Evolutionary conservation across 257 asterid species (phyloP).

Genomic region (Solanum clarkiae): DNA sequence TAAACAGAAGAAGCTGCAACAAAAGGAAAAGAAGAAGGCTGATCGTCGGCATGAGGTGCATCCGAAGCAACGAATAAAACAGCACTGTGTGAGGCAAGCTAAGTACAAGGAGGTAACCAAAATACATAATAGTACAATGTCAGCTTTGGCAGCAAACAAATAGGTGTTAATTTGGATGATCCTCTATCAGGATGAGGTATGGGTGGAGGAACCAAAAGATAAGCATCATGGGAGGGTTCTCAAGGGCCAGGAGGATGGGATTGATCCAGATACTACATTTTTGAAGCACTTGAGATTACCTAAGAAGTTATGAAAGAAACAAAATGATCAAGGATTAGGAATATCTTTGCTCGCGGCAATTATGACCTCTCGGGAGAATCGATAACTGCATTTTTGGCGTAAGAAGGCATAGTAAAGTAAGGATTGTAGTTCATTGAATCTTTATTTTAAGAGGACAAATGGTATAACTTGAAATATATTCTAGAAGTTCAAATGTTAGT

Average conservation of each 20-base stretch:
- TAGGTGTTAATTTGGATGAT: too few relatives aligned
- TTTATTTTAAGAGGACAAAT: not conserved
- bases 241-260: too few relatives aligned
- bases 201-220: not conserved
- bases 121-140: not conserved
- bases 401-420: not conserved
- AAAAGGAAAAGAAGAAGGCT: not conserved
- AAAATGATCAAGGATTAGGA: not conserved
- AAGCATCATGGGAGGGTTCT: not conserved
- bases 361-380: too few relatives aligned
- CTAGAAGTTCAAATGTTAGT: not conserved
- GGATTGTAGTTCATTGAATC: not conserved
- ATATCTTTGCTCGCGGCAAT: not conserved
- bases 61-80: not conserved
- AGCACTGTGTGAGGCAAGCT: not conserved
- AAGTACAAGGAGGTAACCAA: not conserved
- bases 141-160: not conserved
- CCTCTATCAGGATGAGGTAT: too few relatives aligned
- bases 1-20: constrained; percentile 1
- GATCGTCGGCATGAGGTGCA: not conserved
- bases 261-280: too few relatives aligned
- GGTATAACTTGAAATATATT: not conserved
- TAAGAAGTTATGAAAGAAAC: too few relatives aligned
- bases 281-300: too few relatives aligned
- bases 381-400: not conserved